phyloP scores from a whole-genome alignment of 2,329 filamentous ascomycete species.

The Beauveria rudraprayagi region DNA sequence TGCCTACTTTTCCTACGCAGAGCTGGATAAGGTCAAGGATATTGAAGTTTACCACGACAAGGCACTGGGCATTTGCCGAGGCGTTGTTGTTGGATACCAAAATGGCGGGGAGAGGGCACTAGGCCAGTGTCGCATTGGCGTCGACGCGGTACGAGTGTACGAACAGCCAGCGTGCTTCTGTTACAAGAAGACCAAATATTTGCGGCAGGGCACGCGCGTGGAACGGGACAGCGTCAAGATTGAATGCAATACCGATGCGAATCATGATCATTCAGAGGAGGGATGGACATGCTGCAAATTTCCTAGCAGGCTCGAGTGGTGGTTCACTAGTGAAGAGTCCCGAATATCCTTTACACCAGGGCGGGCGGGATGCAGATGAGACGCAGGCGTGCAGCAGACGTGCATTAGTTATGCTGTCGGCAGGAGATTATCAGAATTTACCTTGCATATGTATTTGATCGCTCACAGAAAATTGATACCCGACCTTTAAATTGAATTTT shows the following conservation, averaged over 20 bases:
- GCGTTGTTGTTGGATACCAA: neutral
- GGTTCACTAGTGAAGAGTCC: conserved; percentile 6
- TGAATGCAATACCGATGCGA: neutral
- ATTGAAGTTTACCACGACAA: conserved; percentile 3
- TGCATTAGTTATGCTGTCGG: neutral
- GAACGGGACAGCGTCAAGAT: neutral
- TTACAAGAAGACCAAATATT: conserved; percentile 1
- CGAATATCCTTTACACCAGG: conserved; percentile 1
- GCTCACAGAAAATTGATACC: neutral
- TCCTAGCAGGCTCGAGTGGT: conserved; percentile 5
- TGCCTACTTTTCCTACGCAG: conserved; percentile 1
- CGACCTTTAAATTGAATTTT: neutral
- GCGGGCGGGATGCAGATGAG: neutral
- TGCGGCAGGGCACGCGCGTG: neutral
- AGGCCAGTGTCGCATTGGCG: conserved; percentile 4
- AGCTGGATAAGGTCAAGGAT: neutral
- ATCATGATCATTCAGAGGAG: neutral
- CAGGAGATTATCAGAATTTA: neutral
- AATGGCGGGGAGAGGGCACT: conserved; percentile 5
- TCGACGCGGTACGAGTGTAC: neutral
- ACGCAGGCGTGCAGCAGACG: neutral
- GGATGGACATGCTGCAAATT: neutral
- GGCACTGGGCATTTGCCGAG: conserved; percentile 2
- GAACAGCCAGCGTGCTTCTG: neutral
- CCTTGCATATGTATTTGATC: neutral